phyloP scores from a whole-genome alignment of 306 rosid genomes.

The Quercus rubra region DNA sequence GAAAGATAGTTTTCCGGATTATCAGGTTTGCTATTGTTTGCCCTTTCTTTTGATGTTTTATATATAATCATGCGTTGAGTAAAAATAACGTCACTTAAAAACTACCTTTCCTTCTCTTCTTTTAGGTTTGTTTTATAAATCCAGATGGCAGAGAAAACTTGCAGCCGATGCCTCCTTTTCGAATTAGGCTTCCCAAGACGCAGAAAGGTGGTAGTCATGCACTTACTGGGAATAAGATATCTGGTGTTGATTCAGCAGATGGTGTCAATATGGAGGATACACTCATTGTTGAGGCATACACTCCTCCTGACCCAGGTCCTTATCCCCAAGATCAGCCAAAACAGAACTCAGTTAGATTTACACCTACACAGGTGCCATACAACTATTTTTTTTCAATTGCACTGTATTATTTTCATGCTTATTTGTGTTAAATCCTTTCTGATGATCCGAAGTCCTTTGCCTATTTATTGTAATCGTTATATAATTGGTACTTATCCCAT shows the following conservation, averaged over 20 bases:
- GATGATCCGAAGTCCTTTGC: background rate
- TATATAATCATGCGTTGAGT: constrained; percentile 7
- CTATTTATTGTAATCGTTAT: background rate
- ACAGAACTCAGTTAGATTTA: constrained; percentile 65
- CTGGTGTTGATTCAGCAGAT: constrained; percentile 39
- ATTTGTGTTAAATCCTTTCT: background rate
- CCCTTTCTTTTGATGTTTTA: constrained; percentile 11
- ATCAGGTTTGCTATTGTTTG: constrained; percentile 52
- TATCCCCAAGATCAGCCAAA: constrained; percentile 78
- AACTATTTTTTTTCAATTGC: constrained; percentile 19
- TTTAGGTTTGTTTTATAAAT: constrained; percentile 64
- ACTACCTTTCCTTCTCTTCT: constrained; percentile 21
- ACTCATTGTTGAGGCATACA: constrained; percentile 70
- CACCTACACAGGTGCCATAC: constrained; percentile 75
- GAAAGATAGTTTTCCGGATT: constrained; percentile 65
- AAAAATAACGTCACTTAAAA: constrained; percentile 3
- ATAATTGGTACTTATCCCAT: background rate
- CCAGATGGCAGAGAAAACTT: constrained; percentile 56
- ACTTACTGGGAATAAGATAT: constrained; percentile 46
- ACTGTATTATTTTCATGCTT: background rate
- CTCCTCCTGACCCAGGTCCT: constrained; percentile 97
- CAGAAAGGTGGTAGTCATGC: constrained; percentile 47
- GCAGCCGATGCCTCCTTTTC: constrained; percentile 76
- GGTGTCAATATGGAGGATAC: constrained; percentile 36
- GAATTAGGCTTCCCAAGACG: constrained; percentile 67